phyloP scores from a whole-genome alignment of 169 alveolate species.

The Plasmodium malariae region DNA sequence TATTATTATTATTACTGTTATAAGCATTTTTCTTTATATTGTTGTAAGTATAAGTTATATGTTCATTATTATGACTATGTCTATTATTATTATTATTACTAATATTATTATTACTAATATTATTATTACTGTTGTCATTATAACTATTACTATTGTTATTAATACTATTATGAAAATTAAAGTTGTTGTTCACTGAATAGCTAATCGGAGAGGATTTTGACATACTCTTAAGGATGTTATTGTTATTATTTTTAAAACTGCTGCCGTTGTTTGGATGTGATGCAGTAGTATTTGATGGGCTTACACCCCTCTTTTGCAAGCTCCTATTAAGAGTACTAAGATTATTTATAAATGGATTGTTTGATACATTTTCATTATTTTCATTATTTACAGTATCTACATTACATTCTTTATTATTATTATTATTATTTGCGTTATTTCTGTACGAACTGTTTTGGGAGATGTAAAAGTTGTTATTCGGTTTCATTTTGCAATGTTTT shows the following conservation, averaged over 20 bases:
- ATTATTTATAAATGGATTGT: background rate
- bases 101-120: background rate
- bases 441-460: background rate
- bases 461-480: background rate
- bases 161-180: background rate
- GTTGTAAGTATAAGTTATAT: background rate
- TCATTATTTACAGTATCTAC: too few relatives aligned
- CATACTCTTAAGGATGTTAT: constrained; percentile 4
- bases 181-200: background rate
- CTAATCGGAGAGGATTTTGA: constrained; percentile 16
- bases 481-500: background rate
- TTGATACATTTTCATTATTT: constrained; percentile 9
- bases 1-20: background rate
- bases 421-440: constrained; percentile 15
- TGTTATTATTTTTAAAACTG: background rate
- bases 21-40: too few relatives aligned
- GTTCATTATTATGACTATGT: background rate
- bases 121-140: background rate
- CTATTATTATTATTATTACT: background rate
- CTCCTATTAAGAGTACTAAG: background rate
- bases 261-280: background rate
- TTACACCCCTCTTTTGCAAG: background rate
- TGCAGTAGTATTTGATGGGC: constrained; percentile 4
- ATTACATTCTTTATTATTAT: background rate
- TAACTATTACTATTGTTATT: background rate